Base-by-base conservation (phyloP, 2,329 filamentous ascomycete genomes). In the Aspergillus sp. region DNA sequence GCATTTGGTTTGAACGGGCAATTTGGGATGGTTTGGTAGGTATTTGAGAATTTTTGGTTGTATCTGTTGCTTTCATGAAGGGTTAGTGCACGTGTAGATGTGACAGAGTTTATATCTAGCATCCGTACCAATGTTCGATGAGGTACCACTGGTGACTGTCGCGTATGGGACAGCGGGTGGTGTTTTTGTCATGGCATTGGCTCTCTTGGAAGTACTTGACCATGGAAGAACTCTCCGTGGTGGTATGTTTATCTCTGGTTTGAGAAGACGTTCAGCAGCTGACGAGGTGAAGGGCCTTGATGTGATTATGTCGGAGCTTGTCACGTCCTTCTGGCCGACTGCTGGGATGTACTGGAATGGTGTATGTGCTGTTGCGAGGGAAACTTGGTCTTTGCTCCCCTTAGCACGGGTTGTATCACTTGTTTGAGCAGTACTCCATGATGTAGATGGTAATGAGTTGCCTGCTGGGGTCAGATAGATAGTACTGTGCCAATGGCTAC, bases 161-260 rank as follows among this genome's bases (percentile, higher is more conserved):
- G 45, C 9, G 4, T 41, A 12, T 38, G 32, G 48, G 19, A 54
- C 21, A 4, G 53, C 47, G 25, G 57, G 45, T 21, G 60, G 32
- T 51, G 17, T 9, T 32, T 50, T 36, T 15, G 47, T 12, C 6
- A 38, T 30, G 32, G 49, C 60, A 12, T 39, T 61, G 2, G 65
- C 10, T 52, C 62, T 67, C 55, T 71, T 72, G 28, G 63, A 39
- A 15, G 69, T 67, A 57, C 70, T 76, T 25, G 69, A 56, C 58
- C 80, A 81, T 2, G 79, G 79, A 0, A 81, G 70, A 15, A 75
- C 69, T 61, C 79, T 64, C 61, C 72, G 79, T 19, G 79, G 79
- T 15, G 79, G 79, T n/a, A 80, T 68, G 55, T 30, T 7, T 30
- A 73, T 66, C 49, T 75, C 64, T 32, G 4, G 19, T 17, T 12